Conservation (phyloP, 2,329 filamentous ascomycete genomes). For the Lasiodiplodia theobromae region DNA sequence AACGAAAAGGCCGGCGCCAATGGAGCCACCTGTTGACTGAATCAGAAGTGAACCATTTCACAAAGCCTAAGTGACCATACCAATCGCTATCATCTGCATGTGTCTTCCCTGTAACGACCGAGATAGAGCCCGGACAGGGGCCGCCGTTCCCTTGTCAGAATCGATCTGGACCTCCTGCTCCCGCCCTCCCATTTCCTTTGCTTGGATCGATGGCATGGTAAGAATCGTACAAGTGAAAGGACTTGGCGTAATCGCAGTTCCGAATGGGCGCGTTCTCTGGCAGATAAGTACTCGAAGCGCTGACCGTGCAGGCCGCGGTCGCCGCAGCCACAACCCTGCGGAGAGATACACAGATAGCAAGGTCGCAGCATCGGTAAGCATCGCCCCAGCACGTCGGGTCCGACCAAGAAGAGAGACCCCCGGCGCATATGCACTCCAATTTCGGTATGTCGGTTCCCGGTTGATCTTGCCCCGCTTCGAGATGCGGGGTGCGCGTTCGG, state of each 20-base stretch:
- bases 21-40: slow-evolving; percentile 58
- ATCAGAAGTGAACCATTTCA: no score
- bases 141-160: background rate
- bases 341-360: background rate
- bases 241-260: no score
- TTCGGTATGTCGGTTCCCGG: no score
- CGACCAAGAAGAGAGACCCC: background rate
- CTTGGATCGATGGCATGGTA: background rate
- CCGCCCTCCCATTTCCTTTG: background rate
- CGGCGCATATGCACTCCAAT: no score
- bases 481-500: no score
- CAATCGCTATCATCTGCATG: slow-evolving; percentile 49
- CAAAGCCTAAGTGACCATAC: slow-evolving; percentile 32
- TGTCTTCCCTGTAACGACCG: slow-evolving; percentile 53
- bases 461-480: no score
- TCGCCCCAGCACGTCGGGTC: background rate
- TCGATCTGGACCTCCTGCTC: background rate
- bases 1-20: slow-evolving; percentile 70
- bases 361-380: background rate
- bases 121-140: background rate
- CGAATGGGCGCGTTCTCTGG: background rate
- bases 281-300: background rate
- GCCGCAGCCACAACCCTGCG: background rate
- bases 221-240: background rate
- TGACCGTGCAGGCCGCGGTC: no score